These are phyloP conservation scores for Tuber borchii DNA, from an alignment of 495 filamentous ascomycete genomes.

Conservation along the genomic window DNA sequence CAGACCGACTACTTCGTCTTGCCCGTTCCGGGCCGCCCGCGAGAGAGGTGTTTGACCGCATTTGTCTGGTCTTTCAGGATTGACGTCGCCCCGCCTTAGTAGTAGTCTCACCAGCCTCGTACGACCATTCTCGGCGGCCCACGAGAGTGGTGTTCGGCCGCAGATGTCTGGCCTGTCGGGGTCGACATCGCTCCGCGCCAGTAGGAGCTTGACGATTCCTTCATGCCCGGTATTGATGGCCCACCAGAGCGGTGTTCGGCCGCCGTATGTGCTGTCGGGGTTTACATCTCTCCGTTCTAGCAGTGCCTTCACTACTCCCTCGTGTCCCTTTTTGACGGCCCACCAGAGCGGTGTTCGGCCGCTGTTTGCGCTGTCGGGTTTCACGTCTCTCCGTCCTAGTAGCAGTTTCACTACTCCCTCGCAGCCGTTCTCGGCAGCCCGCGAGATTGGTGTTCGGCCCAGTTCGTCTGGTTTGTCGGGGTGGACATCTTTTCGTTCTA, in stretches of 20 bases:
- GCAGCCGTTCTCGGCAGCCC: not conserved
- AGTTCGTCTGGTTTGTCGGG: not conserved
- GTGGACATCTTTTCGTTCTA: slow-evolving; percentile 1
- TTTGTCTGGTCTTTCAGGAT: not conserved
- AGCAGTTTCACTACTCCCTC: not conserved
- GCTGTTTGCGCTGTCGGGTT: not conserved
- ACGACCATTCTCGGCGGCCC: not conserved
- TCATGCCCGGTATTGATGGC: not conserved
- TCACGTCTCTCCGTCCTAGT: not conserved
- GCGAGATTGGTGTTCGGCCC: not conserved
- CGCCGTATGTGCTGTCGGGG: not conserved
- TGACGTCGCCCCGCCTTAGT: not conserved
- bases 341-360: slow-evolving; percentile 2
- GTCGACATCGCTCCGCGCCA: not conserved
- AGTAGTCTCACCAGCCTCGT: not conserved
- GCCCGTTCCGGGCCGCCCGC: not conserved
- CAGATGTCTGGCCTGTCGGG: slow-evolving; percentile 1
- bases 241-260: slow-evolving; percentile 2
- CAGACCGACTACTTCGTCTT: not conserved
- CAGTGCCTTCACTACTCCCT: not conserved
- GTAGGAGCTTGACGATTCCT: not conserved
- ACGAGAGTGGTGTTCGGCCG: not conserved
- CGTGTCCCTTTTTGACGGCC: not conserved
- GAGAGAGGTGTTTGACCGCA: not conserved
- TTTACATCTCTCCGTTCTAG: not conserved